These are phyloP conservation scores for Cordyceps tenuipes DNA, from an alignment of 2,329 filamentous ascomycete genomes.

Conservation along the genomic window DNA sequence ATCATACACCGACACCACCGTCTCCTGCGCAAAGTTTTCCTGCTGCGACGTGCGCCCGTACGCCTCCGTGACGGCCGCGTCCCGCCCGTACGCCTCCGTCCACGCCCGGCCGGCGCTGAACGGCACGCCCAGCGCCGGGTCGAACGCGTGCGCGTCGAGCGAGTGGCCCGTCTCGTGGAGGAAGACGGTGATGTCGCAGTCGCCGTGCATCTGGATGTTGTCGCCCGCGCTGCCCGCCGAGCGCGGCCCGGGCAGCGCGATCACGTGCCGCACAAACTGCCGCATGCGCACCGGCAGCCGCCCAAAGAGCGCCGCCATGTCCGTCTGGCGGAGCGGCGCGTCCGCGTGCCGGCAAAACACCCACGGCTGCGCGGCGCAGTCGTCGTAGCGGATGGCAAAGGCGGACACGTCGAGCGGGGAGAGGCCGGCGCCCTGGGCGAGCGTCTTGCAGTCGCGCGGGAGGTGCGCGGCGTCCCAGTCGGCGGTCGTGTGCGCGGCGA, in stretches of 20 bases:
- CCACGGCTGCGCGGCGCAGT: constrained; percentile 21
- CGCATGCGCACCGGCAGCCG: constrained; percentile 23
- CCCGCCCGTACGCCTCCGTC: constrained; percentile 14
- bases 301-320: constrained; percentile 22
- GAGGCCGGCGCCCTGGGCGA: constrained; percentile 12
- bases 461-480: constrained; percentile 19
- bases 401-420: constrained; percentile 17
- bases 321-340: constrained; percentile 15
- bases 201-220: constrained; percentile 15
- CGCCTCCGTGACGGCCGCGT: constrained; percentile 13
- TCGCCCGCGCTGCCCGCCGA: constrained; percentile 15
- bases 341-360: constrained; percentile 24
- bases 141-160: constrained; percentile 17
- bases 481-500: constrained; percentile 13
- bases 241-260: constrained; percentile 17
- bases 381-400: constrained; percentile 21
- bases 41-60: constrained; percentile 16
- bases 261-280: constrained; percentile 19
- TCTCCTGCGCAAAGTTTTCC: constrained; percentile 21
- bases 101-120: constrained; percentile 16
- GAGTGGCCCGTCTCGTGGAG: constrained; percentile 16
- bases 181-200: constrained; percentile 13
- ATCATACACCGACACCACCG: constrained; percentile 18
- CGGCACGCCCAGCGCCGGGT: constrained; percentile 11
- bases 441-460: constrained; percentile 16